Percentiles rank a stretch among this genome's conserved stretches.
phyloP scores from a whole-genome alignment of 441 rosid species.

The Pelargonium fulgidum region DNA sequence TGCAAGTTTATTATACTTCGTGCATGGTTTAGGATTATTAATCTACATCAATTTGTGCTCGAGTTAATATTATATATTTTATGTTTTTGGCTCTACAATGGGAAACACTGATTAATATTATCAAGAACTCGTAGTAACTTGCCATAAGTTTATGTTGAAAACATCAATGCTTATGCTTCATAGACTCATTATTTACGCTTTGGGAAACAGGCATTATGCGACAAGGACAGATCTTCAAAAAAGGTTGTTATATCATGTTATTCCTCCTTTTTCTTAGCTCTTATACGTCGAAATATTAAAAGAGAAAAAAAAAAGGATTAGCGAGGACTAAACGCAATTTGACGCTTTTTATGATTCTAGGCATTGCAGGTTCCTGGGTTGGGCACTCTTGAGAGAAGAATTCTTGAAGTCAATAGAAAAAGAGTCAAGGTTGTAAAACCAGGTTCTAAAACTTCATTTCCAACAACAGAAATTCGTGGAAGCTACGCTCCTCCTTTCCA shows the following conservation, averaged over 20 bases:
- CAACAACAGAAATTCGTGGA: constrained; percentile 88
- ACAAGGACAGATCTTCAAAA: constrained; percentile 72
- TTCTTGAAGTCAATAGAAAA: constrained; percentile 78
- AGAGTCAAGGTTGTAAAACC: constrained; percentile 90
- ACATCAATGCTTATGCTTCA: neutral
- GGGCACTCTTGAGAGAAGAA: constrained; percentile 84
- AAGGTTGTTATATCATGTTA: constrained; percentile 44
- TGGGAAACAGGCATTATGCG: constrained; percentile 61
- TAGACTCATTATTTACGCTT: constrained; percentile 15
- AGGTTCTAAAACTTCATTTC: constrained; percentile 83
- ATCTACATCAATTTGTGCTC: neutral
- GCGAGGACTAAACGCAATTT: neutral
- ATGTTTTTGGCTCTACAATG: neutral
- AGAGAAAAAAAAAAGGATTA: neutral
- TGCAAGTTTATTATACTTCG: neutral
- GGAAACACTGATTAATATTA: neutral
- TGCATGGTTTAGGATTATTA: neutral
- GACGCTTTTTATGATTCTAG: constrained; percentile 13
- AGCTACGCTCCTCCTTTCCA: constrained; percentile 91
- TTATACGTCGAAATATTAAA: constrained; percentile 9
- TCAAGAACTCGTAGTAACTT: neutral
- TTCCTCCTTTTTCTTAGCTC: neutral
- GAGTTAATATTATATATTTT: neutral
- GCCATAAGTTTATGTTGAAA: neutral
- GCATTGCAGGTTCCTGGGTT: constrained; percentile 59